A percentile compares a stretch with the other conserved stretches of the same genome.
These are phyloP conservation scores for Dipodascus geniculatus DNA, from an alignment of 805 yeast genomes.

Conservation along the genomic window DNA sequence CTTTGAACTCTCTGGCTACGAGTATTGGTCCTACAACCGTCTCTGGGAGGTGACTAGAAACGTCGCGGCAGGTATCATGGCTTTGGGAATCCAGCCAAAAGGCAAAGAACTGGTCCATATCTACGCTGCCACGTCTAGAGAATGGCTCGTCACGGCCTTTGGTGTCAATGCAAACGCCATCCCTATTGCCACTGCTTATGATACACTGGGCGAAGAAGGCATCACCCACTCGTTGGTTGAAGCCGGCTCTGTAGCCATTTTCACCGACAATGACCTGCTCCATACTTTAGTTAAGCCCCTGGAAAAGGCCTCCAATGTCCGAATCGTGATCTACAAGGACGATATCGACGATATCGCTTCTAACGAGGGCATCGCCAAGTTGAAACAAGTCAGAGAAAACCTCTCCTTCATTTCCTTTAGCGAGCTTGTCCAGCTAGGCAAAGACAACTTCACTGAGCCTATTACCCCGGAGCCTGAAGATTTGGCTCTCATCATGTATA, in stretches of 20 bases:
- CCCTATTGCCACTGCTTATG: slow-evolving; percentile 92
- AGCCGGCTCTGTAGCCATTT: slow-evolving; percentile 68
- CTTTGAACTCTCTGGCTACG: slow-evolving; percentile 68
- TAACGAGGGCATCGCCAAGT: slow-evolving; percentile 39
- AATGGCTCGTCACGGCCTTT: slow-evolving; percentile 81
- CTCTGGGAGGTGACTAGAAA: slow-evolving; percentile 37
- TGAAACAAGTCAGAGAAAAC: slow-evolving; percentile 61
- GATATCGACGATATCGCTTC: slow-evolving; percentile 48
- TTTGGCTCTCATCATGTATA: slow-evolving; percentile 69
- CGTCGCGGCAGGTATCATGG: slow-evolving; percentile 65
- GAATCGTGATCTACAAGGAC: slow-evolving; percentile 62
- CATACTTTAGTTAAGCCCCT: slow-evolving; percentile 60
- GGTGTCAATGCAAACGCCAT: slow-evolving; percentile 70
- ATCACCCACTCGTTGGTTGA: slow-evolving; percentile 67
- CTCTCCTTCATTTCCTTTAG: slow-evolving; percentile 51
- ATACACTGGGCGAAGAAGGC: slow-evolving; percentile 83
- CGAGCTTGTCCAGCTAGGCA: slow-evolving; percentile 58
- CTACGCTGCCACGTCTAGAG: slow-evolving; percentile 77
- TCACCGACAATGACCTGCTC: slow-evolving; percentile 72
- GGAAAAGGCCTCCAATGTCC: slow-evolving; percentile 45
- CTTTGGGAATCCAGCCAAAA: slow-evolving; percentile 57
- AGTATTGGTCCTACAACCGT: slow-evolving; percentile 50
- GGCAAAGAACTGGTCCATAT: slow-evolving; percentile 60
- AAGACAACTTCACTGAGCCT: slow-evolving; percentile 31
- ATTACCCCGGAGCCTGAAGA: slow-evolving; percentile 45